These are phyloP conservation scores for Camellia granthamiana DNA, from an alignment of 148 eudicot species.

Conservation along the genomic window DNA sequence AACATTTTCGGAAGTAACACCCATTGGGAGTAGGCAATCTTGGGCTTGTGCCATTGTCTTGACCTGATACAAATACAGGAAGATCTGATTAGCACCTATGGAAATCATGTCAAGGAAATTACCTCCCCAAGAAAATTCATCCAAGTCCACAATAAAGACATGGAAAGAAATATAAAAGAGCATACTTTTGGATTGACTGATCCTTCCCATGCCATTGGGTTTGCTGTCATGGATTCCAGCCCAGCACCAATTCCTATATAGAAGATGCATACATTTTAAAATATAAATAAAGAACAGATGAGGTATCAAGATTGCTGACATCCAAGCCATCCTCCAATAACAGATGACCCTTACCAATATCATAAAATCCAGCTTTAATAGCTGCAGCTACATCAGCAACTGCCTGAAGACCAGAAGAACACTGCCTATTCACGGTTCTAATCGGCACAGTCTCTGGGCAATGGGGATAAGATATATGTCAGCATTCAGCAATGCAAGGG, in stretches of 20 bases:
- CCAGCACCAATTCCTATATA: slow-evolving; percentile 94
- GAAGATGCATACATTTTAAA: background rate
- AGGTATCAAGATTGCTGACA: background rate
- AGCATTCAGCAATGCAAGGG: background rate
- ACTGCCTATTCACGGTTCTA: slow-evolving; percentile 95
- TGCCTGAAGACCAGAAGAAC: slow-evolving; percentile 98
- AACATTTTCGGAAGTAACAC: slow-evolving; percentile 95
- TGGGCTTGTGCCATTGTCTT: slow-evolving; percentile 71
- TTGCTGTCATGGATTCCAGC: slow-evolving; percentile 82
- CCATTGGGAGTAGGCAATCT: slow-evolving; percentile 98
- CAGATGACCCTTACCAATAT: slow-evolving; percentile 58
- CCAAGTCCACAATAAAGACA: background rate
- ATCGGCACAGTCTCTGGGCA: slow-evolving; percentile 79
- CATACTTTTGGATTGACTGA: slow-evolving; percentile 82
- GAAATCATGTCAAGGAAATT: background rate
- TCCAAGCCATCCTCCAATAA: background rate
- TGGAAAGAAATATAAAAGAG: background rate
- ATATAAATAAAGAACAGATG: background rate
- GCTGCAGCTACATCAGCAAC: slow-evolving; percentile 99
- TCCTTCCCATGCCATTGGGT: slow-evolving; percentile 92
- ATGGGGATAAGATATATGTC: background rate
- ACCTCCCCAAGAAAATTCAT: slow-evolving; percentile 5
- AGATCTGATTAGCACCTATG: slow-evolving; percentile 1
- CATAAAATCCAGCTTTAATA: slow-evolving; percentile 97
- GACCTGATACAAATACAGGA: slow-evolving; percentile 43